Conservation (phyloP, 257 asterid genomes). For the Anisodus acutangulus region DNA sequence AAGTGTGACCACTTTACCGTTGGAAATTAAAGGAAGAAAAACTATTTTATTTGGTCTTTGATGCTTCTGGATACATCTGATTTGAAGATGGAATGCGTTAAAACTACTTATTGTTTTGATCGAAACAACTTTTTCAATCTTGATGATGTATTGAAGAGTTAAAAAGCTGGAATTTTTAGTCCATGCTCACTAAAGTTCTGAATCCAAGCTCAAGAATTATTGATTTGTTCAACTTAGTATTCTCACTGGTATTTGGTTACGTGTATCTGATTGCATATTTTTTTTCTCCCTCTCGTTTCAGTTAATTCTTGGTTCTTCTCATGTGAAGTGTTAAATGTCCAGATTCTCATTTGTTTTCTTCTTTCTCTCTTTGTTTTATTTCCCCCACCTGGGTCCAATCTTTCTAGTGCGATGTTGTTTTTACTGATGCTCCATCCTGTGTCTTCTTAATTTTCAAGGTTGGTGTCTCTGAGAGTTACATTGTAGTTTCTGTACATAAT, state of each 20-base stretch:
- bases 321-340: conserved; percentile 17
- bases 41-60: not conserved
- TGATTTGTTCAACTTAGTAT: not conserved
- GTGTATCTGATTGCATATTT: not conserved
- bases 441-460: not conserved
- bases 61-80: not conserved
- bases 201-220: not conserved
- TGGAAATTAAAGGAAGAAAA: not conserved
- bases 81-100: not conserved
- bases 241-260: not conserved
- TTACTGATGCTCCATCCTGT: not conserved
- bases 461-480: not conserved
- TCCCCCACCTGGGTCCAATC: not conserved
- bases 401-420: not conserved
- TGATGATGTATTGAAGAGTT: not conserved
- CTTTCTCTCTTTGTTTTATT: not conserved
- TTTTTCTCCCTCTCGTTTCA: not conserved
- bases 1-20: too few relatives aligned
- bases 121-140: not conserved
- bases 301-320: conserved; percentile 19
- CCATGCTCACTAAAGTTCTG: not conserved
- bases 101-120: not conserved
- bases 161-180: not conserved
- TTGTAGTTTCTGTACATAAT: not conserved
- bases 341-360: not conserved